Evolutionary conservation across 106 monocot species (phyloP).

Genomic region (Acorus calamus): DNA sequence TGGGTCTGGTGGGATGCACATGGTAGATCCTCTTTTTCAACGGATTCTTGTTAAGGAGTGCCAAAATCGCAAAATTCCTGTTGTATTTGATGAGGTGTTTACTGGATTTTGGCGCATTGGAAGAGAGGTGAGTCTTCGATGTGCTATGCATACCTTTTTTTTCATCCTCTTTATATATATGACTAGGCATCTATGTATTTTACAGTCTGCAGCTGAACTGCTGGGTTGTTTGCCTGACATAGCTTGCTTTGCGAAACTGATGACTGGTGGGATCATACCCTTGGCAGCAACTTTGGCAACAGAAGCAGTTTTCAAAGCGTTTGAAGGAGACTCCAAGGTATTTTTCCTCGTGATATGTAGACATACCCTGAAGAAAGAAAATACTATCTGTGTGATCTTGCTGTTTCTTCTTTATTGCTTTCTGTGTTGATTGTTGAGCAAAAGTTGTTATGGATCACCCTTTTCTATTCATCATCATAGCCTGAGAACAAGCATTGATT

Average conservation of each 20-base stretch:
- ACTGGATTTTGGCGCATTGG: conserved; percentile 99
- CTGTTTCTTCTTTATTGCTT: no score
- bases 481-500: no score
- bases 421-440: no score
- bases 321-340: conserved; percentile 84
- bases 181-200: conserved; percentile 2
- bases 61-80: conserved; percentile 54
- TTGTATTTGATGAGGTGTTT: conserved; percentile 98
- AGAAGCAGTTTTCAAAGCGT: conserved; percentile 74
- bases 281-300: conserved; percentile 80
- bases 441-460: no score
- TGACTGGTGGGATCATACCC: conserved; percentile 91
- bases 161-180: neutral
- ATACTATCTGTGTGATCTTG: no score
- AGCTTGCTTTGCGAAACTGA: conserved; percentile 81
- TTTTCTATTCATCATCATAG: no score
- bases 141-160: neutral
- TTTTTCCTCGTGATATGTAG: neutral
- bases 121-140: conserved; percentile 40
- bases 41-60: conserved; percentile 70
- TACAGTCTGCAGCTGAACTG: conserved; percentile 84
- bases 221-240: conserved; percentile 83
- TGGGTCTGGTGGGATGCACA: conserved; percentile 88
- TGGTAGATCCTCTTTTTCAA: conserved; percentile 99
- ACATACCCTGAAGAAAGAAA: no score